These are phyloP conservation scores for Mortierella hygrophila DNA, from an alignment of 192 early-diverging fungal species.

Conservation along the genomic window DNA sequence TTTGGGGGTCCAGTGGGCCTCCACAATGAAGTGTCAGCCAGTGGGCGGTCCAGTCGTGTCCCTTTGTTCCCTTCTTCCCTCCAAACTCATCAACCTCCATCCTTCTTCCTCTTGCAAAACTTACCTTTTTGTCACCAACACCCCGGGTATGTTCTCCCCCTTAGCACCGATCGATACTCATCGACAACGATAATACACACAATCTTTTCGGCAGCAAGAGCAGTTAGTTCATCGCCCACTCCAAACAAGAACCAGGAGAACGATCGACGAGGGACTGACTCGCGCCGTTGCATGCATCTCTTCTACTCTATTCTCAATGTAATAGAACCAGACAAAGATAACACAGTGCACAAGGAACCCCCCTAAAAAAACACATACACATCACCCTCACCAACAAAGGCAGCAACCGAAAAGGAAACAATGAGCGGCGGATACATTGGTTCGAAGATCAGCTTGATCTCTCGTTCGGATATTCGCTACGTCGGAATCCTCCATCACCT, in stretches of 20 bases:
- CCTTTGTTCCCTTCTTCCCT: not conserved
- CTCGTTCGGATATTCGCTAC: constrained; percentile 91
- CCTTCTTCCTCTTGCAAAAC: not conserved
- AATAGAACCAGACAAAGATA: not conserved
- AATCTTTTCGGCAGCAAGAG: not conserved
- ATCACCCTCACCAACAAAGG: not conserved
- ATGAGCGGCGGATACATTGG: constrained; percentile 68
- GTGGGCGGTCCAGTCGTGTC: not conserved
- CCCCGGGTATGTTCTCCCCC: not conserved
- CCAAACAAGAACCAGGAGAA: not conserved
- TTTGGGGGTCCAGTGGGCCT: not conserved
- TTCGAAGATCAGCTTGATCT: constrained; percentile 82
- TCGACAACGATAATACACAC: not conserved
- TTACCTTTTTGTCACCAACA: not conserved
- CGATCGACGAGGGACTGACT: not conserved
- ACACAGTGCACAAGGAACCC: not conserved
- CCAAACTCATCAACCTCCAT: not conserved
- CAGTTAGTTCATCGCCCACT: not conserved
- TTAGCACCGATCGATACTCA: not conserved
- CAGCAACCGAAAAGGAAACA: not conserved
- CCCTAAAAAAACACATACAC: not conserved
- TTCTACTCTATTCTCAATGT: not conserved
- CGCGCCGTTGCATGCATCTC: not conserved
- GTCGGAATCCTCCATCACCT: constrained; percentile 90
- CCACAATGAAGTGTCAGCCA: not conserved